Evolutionary conservation across 1,284 basidiomycete species (phyloP).

Genomic region (Neotropicomus parvogracilis): DNA sequence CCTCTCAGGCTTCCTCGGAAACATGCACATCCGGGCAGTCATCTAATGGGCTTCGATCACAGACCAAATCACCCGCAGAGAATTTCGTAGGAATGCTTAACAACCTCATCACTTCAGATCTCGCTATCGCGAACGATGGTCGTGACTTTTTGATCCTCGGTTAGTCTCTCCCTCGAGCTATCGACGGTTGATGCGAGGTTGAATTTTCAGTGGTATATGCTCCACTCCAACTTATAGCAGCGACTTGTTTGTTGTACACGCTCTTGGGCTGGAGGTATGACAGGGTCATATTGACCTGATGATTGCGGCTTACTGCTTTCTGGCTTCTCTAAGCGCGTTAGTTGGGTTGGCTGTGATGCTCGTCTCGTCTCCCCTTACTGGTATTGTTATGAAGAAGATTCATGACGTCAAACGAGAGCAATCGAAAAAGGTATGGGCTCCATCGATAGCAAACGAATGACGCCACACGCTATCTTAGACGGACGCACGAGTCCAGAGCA

Average conservation of each 20-base stretch:
- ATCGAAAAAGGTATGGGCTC: not conserved
- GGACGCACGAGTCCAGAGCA: not conserved
- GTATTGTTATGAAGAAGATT: not conserved
- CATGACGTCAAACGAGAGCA: not conserved
- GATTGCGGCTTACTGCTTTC: not conserved
- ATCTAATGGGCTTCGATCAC: too few relatives aligned
- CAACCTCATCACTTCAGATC: too few relatives aligned
- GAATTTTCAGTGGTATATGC: not conserved
- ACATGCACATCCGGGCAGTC: too few relatives aligned
- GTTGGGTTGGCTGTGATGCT: not conserved
- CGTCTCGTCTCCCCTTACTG: not conserved
- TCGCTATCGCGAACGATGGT: too few relatives aligned
- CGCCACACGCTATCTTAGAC: not conserved
- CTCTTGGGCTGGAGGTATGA: not conserved
- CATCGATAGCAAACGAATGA: not conserved
- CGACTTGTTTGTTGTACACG: not conserved
- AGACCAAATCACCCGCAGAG: too few relatives aligned
- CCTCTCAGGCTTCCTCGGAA: too few relatives aligned
- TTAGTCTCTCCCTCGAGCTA: too few relatives aligned
- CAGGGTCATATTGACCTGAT: not conserved
- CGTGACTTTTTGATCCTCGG: too few relatives aligned
- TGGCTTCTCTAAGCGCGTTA: not conserved
- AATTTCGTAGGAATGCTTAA: too few relatives aligned
- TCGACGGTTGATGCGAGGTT: too few relatives aligned
- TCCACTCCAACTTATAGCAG: not conserved